Evolutionary conservation across 192 early-diverging fungal genomes (phyloP), one percentile per base, ranked within the genome.

Genomic region (Linnemannia zychae): DNA sequence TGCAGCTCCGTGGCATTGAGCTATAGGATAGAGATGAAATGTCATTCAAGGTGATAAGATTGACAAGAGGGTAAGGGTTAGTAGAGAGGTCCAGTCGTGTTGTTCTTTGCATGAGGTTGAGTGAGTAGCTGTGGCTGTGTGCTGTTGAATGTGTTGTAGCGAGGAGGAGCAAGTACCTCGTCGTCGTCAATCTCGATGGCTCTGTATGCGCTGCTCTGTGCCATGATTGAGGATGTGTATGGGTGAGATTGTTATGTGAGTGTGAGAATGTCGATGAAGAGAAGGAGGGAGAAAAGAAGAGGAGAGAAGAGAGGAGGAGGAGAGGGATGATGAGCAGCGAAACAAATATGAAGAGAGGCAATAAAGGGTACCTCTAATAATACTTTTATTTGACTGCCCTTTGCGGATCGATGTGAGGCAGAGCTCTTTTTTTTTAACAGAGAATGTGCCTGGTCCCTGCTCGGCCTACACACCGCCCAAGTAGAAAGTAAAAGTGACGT

Each of bases 101-200:
- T 31, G 13, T 15, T 2, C 13, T 17, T 18, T 44, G 16, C 31
- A 50, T 18, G 20, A 33, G 72, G 34, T 49, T 22, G 50, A n/a
- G 49, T 7, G n/a, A 44, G 31, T 7, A 36, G 1, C 20, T 12
- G 67, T 63, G 57, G 57, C 28, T 13, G 57, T 63, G 57, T 57
- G n/a, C n/a, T 37, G 24, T 36, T 13, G 15, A 12, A 13, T 33
- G 18, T 33, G 52, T n/a, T 28, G 74, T 38, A 15, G 38, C 11
- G n/a, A 47, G 6, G 31, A 68, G 9, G 24, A 44, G 11, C 22
- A 49, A 11, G 28, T 79, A 79, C 77, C 50, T 78, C 82, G 24
- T 78, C 77, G 40, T 85, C 83, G 69, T 85, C 83, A 40, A 85
- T 72, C 63, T 85, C 83, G 78, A 85, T 72, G 33, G 83, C 77